These are phyloP conservation scores for Coccinonectria pachysandricola DNA, from an alignment of 2,329 filamentous ascomycete species.

Conservation along the genomic window DNA sequence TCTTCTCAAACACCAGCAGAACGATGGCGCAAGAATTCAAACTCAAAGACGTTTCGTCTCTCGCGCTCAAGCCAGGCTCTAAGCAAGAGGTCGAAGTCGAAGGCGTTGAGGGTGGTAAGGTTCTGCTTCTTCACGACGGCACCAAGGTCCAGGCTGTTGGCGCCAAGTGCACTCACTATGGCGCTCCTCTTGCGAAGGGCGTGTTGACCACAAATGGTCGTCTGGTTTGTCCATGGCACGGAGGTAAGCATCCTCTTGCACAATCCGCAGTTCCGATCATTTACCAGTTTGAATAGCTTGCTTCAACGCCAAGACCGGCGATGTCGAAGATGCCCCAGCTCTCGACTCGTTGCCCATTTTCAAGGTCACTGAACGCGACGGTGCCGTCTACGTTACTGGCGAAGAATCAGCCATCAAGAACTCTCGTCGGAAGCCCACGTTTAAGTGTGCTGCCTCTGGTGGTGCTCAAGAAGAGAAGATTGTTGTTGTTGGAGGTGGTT, in stretches of 20 bases:
- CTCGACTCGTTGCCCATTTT: constrained; percentile 79
- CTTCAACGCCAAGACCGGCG: constrained; percentile 80
- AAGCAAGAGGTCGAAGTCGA: constrained; percentile 89
- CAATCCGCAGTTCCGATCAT: background rate
- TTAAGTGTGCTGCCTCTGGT: constrained; percentile 53
- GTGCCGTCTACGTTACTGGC: constrained; percentile 73
- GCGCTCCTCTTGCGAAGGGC: constrained; percentile 78
- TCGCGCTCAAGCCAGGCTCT: constrained; percentile 67
- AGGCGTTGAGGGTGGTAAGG: constrained; percentile 75
- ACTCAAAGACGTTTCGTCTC: constrained; percentile 65
- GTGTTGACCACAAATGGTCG: constrained; percentile 73
- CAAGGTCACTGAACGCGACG: constrained; percentile 69
- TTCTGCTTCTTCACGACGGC: constrained; percentile 71
- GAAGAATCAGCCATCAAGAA: constrained; percentile 70
- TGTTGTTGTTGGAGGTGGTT: constrained; percentile 81
- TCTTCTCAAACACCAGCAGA: constrained; percentile 20
- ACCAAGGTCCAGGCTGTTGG: constrained; percentile 71
- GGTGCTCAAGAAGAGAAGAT: constrained; percentile 50
- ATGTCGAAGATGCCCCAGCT: constrained; percentile 90
- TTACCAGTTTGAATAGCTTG: constrained; percentile 50
- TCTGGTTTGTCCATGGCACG: constrained; percentile 93
- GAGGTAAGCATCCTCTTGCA: constrained; percentile 44
- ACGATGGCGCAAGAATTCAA: constrained; percentile 50
- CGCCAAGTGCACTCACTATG: constrained; percentile 83
- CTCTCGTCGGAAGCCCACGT: constrained; percentile 61